A percentile compares a stretch with the other conserved stretches of the same genome.
Evolutionary conservation across 192 early-diverging fungal genomes (phyloP).

Genomic region (Dissophora globulifera): DNA sequence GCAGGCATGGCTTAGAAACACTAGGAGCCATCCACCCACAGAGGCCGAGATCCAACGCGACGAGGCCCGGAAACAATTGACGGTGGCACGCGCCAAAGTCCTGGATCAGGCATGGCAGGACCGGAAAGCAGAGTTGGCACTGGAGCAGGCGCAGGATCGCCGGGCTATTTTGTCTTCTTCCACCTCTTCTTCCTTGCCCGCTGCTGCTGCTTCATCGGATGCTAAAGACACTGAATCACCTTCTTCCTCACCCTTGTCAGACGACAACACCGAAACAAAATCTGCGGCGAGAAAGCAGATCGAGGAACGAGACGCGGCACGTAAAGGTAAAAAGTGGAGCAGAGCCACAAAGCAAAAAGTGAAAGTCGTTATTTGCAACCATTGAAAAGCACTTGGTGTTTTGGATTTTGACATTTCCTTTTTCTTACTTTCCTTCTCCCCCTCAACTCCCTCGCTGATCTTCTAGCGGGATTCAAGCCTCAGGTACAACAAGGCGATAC

Average conservation of each 20-base stretch:
- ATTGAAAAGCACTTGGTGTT: background rate
- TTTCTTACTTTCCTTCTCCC: no score
- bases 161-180: slow-evolving; percentile 17
- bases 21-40: slow-evolving; percentile 33
- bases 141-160: slow-evolving; percentile 40
- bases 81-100: slow-evolving; percentile 31
- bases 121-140: slow-evolving; percentile 36
- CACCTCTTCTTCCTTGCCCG: no score
- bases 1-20: slow-evolving; percentile 53
- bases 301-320: slow-evolving; percentile 45
- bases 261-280: slow-evolving; percentile 17
- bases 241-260: background rate
- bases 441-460: no score
- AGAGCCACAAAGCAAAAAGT: no score
- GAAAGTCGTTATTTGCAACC: background rate
- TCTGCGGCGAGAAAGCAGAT: slow-evolving; percentile 45
- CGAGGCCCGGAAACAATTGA: slow-evolving; percentile 40
- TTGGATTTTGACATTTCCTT: no score
- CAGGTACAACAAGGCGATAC: slow-evolving; percentile 47
- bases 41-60: slow-evolving; percentile 40
- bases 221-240: no score
- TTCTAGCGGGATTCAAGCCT: slow-evolving; percentile 47
- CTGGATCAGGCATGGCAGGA: slow-evolving; percentile 53
- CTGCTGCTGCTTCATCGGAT: no score
- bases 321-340: slow-evolving; percentile 42